Conservation (phyloP, 805 yeast species). For the Saccharomycopsis sp. region DNA sequence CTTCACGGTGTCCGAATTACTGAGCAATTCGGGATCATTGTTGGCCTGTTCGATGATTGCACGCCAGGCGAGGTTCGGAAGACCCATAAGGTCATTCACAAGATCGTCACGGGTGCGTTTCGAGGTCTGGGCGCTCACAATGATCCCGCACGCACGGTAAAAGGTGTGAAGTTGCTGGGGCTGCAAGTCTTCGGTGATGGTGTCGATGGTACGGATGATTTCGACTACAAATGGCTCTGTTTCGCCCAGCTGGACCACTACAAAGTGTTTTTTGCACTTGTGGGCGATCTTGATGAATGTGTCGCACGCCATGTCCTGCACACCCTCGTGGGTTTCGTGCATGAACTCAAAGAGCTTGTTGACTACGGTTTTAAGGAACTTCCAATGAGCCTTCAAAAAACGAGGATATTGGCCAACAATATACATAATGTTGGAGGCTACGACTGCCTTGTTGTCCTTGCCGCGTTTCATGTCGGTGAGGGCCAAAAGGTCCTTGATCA, state of each 20-base stretch:
- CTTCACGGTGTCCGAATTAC: slow-evolving; percentile 79
- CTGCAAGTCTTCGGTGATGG: slow-evolving; percentile 83
- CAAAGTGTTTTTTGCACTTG: slow-evolving; percentile 94
- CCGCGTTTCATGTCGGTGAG: slow-evolving; percentile 95
- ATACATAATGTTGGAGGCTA: slow-evolving; percentile 99
- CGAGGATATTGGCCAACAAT: slow-evolving; percentile 99
- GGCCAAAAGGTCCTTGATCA: slow-evolving; percentile 84
- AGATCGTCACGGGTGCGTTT: slow-evolving; percentile 63
- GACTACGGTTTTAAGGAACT: slow-evolving; percentile 90
- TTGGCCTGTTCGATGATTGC: slow-evolving; percentile 82
- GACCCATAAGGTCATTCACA: slow-evolving; percentile 71
- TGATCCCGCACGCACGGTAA: slow-evolving; percentile 95
- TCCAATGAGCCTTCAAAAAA: slow-evolving; percentile 97
- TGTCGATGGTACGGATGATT: slow-evolving; percentile 75
- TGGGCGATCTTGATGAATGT: slow-evolving; percentile 93
- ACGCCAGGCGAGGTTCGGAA: slow-evolving; percentile 94
- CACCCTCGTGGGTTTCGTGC: slow-evolving; percentile 99
- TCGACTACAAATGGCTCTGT: slow-evolving; percentile 86
- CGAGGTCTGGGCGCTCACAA: slow-evolving; percentile 79
- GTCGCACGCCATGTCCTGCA: slow-evolving; percentile 99
- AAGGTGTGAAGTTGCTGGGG: slow-evolving; percentile 98
- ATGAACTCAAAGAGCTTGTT: slow-evolving; percentile 93
- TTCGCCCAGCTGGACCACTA: slow-evolving; percentile 79
- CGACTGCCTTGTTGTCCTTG: slow-evolving; percentile 96
- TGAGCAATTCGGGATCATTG: slow-evolving; percentile 71